Evolutionary conservation across 192 early-diverging fungal species (phyloP), one percentile per base, ranked within the genome.

Genomic region (Oehlia diaphana): DNA sequence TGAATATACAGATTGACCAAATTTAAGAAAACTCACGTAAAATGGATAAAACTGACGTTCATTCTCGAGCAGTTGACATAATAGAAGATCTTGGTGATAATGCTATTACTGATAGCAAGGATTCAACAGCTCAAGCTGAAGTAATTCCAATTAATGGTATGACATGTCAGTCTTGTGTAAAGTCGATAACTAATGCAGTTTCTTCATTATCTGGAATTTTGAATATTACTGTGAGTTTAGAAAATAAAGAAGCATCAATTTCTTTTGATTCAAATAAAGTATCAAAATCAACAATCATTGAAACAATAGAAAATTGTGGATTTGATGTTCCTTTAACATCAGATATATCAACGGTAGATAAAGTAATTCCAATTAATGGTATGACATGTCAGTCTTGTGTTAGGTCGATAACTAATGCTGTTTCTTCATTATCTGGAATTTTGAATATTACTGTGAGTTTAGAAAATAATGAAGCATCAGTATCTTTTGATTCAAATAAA

Each of bases 271-370:
- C 73, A 23, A 50, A 31, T 16, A 50, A 44, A 16, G 12, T 80
- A 33, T 61, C 49, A 2, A 63, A 77, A 9, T 67, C 47, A 10
- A 53, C 42, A 5, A 83, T 91, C 26, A 81, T 83, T 14, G 82
- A 78, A 23, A 86, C 85, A 21, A 91, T 95, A 28, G 90, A 93
- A 76, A 88, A 90, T 63, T 88, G 89, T 74, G 94, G 94, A 21
- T 95, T 93, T 81, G 92, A 93, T 53, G 89, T 91, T 0, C 83
- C 87, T 28, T 63, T 82, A 28, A 70, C 65, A 16, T 65, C 84
- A 37, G 9, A 23, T 42, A 21, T 19, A 6, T 21, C 14, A 58
- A 21, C 2, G 3, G 12, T 21, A 26, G 63, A 19, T 7, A 21
- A 37, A 44, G 19, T n/a, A 3, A 37, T 70, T 16, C 73, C 76